Conservation (phyloP, 1,284 basidiomycete species). For the Cryptococcus neoformans region DNA sequence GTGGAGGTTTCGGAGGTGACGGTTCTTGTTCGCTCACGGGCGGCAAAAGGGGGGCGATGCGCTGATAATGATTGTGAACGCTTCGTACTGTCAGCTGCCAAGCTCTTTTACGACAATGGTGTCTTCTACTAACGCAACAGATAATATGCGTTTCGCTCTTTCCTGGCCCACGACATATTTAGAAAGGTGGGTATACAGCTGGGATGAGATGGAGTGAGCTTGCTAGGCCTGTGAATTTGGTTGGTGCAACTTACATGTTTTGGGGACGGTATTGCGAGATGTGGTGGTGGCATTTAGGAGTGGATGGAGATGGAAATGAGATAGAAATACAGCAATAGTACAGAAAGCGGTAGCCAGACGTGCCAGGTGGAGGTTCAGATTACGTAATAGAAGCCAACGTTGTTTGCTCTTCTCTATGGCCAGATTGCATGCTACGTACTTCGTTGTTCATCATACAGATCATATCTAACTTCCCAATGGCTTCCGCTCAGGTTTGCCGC, state of each 20-base stretch:
- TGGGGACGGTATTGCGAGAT: slow-evolving; percentile 12
- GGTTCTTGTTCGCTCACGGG: slow-evolving; percentile 23
- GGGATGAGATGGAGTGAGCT: background rate
- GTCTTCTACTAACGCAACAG: slow-evolving; percentile 67
- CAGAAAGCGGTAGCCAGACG: too few species aligned
- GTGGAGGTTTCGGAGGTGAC: slow-evolving; percentile 22
- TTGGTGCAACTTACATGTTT: slow-evolving; percentile 17
- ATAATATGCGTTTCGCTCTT: slow-evolving; percentile 85
- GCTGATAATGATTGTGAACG: slow-evolving; percentile 89
- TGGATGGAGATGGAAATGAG: too few species aligned
- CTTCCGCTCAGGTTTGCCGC: slow-evolving; percentile 19
- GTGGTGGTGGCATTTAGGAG: too few species aligned
- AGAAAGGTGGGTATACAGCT: slow-evolving; percentile 84
- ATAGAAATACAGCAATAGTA: too few species aligned
- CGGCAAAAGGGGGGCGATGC: slow-evolving; percentile 56
- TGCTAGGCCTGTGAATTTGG: background rate
- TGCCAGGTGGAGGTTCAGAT: too few species aligned
- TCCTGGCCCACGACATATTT: slow-evolving; percentile 92
- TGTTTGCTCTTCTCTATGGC: too few species aligned
- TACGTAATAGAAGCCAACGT: too few species aligned
- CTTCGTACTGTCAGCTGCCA: slow-evolving; percentile 48
- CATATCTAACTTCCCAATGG: background rate
- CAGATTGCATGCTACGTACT: too few species aligned
- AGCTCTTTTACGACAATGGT: too few species aligned
- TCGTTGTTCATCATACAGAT: too few species aligned